phyloP scores from a whole-genome alignment of 1,284 basidiomycete genomes.

The Ustilago cynodontis region DNA sequence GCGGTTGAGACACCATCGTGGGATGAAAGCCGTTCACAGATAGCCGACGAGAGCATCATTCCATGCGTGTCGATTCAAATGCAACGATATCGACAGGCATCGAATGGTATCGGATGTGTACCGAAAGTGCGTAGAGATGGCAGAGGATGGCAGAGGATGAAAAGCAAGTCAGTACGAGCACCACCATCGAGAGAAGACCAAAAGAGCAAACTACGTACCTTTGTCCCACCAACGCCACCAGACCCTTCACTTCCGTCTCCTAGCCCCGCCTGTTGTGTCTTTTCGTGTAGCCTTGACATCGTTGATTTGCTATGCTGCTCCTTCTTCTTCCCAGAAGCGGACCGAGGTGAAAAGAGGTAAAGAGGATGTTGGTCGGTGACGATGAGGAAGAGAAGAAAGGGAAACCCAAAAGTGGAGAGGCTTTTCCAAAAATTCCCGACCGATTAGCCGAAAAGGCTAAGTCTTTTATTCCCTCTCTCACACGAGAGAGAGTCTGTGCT shows the following conservation, averaged over 20 bases:
- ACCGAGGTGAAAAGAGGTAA: too few relatives aligned
- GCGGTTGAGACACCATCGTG: too few relatives aligned
- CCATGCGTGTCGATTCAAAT: neutral
- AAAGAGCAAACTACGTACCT: constrained; percentile 13
- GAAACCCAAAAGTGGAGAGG: constrained; percentile 13
- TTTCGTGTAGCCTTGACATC: constrained; percentile 44
- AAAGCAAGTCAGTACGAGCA: neutral
- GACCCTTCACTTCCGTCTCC: constrained; percentile 9
- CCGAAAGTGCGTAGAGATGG: too few relatives aligned
- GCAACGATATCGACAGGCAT: neutral
- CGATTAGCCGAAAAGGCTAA: neutral
- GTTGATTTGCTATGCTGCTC: neutral
- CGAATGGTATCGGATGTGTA: too few relatives aligned
- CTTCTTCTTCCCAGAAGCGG: too few relatives aligned
- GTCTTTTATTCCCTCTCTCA: neutral
- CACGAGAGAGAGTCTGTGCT: neutral
- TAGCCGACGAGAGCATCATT: too few relatives aligned
- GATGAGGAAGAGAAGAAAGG: neutral
- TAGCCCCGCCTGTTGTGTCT: constrained; percentile 12
- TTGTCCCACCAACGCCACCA: constrained; percentile 17
- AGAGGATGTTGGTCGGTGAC: neutral
- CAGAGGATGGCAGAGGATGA: too few relatives aligned
- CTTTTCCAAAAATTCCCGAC: neutral
- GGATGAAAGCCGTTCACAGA: too few relatives aligned
- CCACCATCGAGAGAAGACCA: neutral